Base-by-base conservation (phyloP, 2,329 filamentous ascomycete species). In the Cytospora piceae region DNA sequence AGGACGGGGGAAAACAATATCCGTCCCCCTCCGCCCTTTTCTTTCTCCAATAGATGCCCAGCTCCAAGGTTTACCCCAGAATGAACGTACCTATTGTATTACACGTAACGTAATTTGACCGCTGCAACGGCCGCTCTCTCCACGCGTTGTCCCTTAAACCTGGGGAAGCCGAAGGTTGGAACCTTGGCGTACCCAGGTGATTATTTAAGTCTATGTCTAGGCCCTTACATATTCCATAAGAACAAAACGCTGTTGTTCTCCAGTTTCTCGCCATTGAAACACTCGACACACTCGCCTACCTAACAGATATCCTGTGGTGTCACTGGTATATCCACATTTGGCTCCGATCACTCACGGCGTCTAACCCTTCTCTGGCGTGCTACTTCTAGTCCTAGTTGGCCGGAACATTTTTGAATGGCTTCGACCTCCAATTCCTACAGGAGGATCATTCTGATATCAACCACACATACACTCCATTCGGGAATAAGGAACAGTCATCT, bases 151-250 rank as follows among this genome's bases (percentile, higher is more conserved):
- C 6, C 39, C 39, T 62, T 62, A 56, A 62, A 62, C 60, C 60
- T 62, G 60, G 52, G 52, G 60, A 62, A 62, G 60, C 60, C 60
- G 60, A 15, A 54, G 52, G 37, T 37, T 61, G 6, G 22, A 20
- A n/a, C n/a, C n/a, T n/a, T n/a, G n/a, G n/a, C n/a, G 1, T 52
- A 27, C 29, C 2, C 49, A 61, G 31, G 58, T 29, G 9, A 7
- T n/a, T 52, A 15, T 15, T 20, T 39, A 20, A 2, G 17, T 39
- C 17, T 39, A 39, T 39, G 17, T 39, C 34, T 62, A 37, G 34
- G 34, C 52, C 60, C 52, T 56, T 62, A 29, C 37, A n/a, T 17
- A 17, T 3, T 20, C 27, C 49, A 17, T 22, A 22, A 32, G 20
- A 51, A 37, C 52, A 32, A 46, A 29, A 31, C 37, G 42, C 49